Base-by-base conservation (phyloP, 1,284 basidiomycete species). In the Microbotryum intermedium region DNA sequence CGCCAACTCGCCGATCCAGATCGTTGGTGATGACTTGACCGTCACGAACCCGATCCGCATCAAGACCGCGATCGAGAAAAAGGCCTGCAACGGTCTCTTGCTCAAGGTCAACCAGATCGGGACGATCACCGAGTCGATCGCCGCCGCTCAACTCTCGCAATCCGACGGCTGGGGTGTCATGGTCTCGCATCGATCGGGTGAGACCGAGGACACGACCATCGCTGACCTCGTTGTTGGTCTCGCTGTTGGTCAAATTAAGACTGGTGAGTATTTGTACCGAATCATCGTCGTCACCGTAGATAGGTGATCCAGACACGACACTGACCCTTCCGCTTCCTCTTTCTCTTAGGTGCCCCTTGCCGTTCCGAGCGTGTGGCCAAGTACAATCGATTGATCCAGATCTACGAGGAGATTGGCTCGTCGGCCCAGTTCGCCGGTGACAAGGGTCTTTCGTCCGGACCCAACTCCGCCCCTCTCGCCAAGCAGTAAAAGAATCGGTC, bases 41-140 rank as follows among this genome's bases (percentile, higher is more conserved):
- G 95, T 99, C 72, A 98, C 95, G 74, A 99, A 98, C 85, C 91
- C 92, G 49, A 79, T 88, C 67, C 87, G 95, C 67, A 97, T 99
- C 85, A 92, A 92, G 84, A 94, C 89, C 47, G 95, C 95, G 71
- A 97, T 98, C 70, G 89, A 97, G 81, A 97, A 95, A 85, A 97
- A 97, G 84, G 90, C 95, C 49, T 98, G 94, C 85, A 97, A 97
- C 76, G 95, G 92, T 77, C 84, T 99, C 44, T 82, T 99, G 69
- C 86, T 99, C 79, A 99, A 98, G 86, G 85, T 86, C 73, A 95
- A 97, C 83, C 94, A 98, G 79, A 98, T 99, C 75, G 95, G 94
- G 74, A 95, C 93, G 69, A 94, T 99, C 79, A 92, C 92, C 62
- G 95, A 99, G 80, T 97, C 94, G 44, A 97, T 94, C 76, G 87